These are phyloP conservation scores for Hemisphaericaspora lyxosophila DNA, from an alignment of 1,139 yeast genomes.

Conservation along the genomic window DNA sequence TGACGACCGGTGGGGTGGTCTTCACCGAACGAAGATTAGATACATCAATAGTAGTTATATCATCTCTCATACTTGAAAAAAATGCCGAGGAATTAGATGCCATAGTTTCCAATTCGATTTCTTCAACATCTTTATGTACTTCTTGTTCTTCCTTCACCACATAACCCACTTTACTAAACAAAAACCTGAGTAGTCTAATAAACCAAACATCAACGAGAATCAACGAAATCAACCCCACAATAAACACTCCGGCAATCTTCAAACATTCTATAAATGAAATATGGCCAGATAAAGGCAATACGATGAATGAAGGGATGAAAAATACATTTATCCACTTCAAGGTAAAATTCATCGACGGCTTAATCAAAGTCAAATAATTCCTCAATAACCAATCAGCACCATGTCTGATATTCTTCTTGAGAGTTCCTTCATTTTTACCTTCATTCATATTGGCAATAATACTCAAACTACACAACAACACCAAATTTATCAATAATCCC, in stretches of 20 bases:
- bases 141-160: slow-evolving; percentile 14
- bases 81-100: slow-evolving; percentile 12
- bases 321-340: slow-evolving; percentile 77
- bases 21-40: slow-evolving; percentile 20
- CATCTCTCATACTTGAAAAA: slow-evolving; percentile 31
- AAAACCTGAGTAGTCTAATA: slow-evolving; percentile 31
- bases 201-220: slow-evolving; percentile 45
- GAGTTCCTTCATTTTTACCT: slow-evolving; percentile 4
- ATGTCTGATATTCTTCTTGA: slow-evolving; percentile 25
- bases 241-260: slow-evolving; percentile 72
- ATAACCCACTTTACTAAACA: slow-evolving; percentile 21
- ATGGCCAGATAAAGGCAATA: slow-evolving; percentile 63
- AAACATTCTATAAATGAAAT: slow-evolving; percentile 68
- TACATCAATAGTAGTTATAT: slow-evolving; percentile 38
- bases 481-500: slow-evolving; percentile 65
- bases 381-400: slow-evolving; percentile 33
- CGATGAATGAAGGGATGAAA: slow-evolving; percentile 75
- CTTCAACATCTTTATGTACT: slow-evolving; percentile 21
- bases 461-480: slow-evolving; percentile 41
- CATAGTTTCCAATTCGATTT: slow-evolving; percentile 21
- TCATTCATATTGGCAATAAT: slow-evolving; percentile 16
- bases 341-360: slow-evolving; percentile 67
- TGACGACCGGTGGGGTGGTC: slow-evolving; percentile 13
- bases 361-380: slow-evolving; percentile 47
- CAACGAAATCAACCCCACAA: slow-evolving; percentile 58